These are phyloP conservation scores for Xylariales sp. DNA, from an alignment of 2,329 filamentous ascomycete species.

Conservation along the genomic window DNA sequence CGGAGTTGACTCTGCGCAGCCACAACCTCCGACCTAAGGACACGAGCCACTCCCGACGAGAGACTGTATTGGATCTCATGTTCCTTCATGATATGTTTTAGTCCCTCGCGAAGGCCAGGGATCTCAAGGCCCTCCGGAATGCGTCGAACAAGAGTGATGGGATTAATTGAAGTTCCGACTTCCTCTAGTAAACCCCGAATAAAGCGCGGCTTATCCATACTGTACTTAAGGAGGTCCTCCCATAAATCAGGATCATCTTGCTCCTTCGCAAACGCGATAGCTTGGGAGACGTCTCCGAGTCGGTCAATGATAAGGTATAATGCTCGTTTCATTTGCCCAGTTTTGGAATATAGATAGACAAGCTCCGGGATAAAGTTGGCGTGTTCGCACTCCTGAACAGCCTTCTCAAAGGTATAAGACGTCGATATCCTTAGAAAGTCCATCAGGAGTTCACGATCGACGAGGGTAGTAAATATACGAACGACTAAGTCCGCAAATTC, in stretches of 20 bases:
- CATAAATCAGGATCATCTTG: conserved; percentile 93
- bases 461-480: conserved; percentile 85
- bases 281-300: conserved; percentile 89
- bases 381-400: conserved; percentile 80
- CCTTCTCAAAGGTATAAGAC: conserved; percentile 88
- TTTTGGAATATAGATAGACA: conserved; percentile 96
- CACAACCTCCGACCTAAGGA: conserved; percentile 88
- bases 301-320: conserved; percentile 93
- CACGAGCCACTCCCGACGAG: conserved; percentile 86
- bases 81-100: conserved; percentile 92
- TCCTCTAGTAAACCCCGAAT: conserved; percentile 92
- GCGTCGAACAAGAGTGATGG: conserved; percentile 86
- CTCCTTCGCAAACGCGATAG: conserved; percentile 93
- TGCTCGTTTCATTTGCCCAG: conserved; percentile 90
- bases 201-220: conserved; percentile 97
- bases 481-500: conserved; percentile 89
- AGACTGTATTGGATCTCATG: conserved; percentile 96
- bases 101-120: conserved; percentile 85
- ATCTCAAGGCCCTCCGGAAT: conserved; percentile 96
- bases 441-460: conserved; percentile 84
- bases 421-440: conserved; percentile 87
- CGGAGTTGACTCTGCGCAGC: conserved; percentile 84
- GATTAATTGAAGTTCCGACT: conserved; percentile 92
- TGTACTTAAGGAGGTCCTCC: conserved; percentile 94
- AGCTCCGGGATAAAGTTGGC: conserved; percentile 88